Base-by-base conservation (phyloP, 129 eudicot genomes). In the Smallanthus sonchifolius region DNA sequence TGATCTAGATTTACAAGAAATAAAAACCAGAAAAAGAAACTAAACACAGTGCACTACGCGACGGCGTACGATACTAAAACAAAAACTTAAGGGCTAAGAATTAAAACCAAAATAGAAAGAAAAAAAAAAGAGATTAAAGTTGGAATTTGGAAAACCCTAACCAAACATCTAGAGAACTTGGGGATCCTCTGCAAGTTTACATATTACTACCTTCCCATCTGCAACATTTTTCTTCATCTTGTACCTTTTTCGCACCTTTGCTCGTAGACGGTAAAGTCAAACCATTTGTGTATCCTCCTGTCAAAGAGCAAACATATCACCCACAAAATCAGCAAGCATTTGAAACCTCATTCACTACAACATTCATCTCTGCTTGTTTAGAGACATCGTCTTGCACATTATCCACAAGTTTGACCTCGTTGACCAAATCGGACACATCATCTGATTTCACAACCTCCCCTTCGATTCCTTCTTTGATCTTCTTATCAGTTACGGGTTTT, bases 311-410 rank as follows among this genome's bases (percentile, higher is more conserved):
- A 2, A 51, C 24, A 17, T 13, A 39, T 76, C 75, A 10, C 79
- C 17, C 60, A 75, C 19, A 15, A 30, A 69, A 57, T 85, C 66
- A 85, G 82, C 84, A 80, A 60, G 87, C 84, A 43, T 82, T 82
- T 14, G 87, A 84, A 51, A 64, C 38, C 65, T 84, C 87, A 67
- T 81, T 86, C 70, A 51, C 72, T 2, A 77, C 72, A 52, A 65
- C 65, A 66, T 71, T 66, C 65, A 77, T 48, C 55, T 72, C 86
- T 42, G 65, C 71, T 48, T 32, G 54, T 28, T 75, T 64, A 13
- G 72, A 63, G 19, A 5, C 80, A 20, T 55, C 66, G 2, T 11
- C 69, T 77, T 69, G 81, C 62, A 36, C 76, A 44, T 56, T 75
- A 13, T 49, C 67, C 10, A 44, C 77, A 69, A 83, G 77, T 42